Evolutionary conservation across 2,329 filamentous ascomycete genomes (phyloP).

Genomic region (Akanthomyces muscarius): DNA sequence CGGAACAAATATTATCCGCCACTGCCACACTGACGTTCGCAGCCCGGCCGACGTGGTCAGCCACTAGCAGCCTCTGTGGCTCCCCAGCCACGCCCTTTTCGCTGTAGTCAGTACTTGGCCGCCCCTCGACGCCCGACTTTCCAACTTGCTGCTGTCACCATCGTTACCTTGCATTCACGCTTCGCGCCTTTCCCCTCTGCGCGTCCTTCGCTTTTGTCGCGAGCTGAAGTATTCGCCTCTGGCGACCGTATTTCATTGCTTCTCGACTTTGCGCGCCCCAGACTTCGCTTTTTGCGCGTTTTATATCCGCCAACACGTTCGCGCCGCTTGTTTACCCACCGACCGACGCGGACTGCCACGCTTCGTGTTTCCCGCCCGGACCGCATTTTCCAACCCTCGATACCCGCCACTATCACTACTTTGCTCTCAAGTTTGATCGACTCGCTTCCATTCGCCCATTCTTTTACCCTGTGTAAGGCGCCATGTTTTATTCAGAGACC

Average conservation of each 20-base stretch:
- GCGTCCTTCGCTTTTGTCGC: conserved; percentile 26
- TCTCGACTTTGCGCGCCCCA: conserved; percentile 4
- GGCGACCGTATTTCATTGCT: conserved; percentile 22
- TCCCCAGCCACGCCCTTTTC: conserved; percentile 40
- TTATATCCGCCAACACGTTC: conserved; percentile 10
- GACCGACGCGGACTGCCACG: conserved; percentile 14
- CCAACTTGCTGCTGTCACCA: conserved; percentile 20
- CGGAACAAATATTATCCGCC: conserved; percentile 5
- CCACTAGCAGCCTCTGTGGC: conserved; percentile 30
- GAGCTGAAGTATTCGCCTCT: conserved; percentile 21
- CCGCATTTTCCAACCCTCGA: not conserved
- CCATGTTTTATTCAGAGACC: conserved; percentile 97
- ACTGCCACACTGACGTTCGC: conserved; percentile 14
- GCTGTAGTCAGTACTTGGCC: conserved; percentile 25
- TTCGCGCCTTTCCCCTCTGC: conserved; percentile 20
- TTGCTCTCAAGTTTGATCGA: not conserved
- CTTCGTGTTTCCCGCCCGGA: conserved; percentile 13
- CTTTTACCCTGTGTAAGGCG: conserved; percentile 28
- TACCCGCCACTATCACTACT: conserved; percentile 2
- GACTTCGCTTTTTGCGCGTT: conserved; percentile 15
- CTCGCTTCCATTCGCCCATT: conserved; percentile 14
- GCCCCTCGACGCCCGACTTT: conserved; percentile 26
- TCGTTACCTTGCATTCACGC: conserved; percentile 22
- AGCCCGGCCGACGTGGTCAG: conserved; percentile 7
- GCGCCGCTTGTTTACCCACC: conserved; percentile 19